Conservation (phyloP, 495 filamentous ascomycete species). For the Penicillium flavigenum region DNA sequence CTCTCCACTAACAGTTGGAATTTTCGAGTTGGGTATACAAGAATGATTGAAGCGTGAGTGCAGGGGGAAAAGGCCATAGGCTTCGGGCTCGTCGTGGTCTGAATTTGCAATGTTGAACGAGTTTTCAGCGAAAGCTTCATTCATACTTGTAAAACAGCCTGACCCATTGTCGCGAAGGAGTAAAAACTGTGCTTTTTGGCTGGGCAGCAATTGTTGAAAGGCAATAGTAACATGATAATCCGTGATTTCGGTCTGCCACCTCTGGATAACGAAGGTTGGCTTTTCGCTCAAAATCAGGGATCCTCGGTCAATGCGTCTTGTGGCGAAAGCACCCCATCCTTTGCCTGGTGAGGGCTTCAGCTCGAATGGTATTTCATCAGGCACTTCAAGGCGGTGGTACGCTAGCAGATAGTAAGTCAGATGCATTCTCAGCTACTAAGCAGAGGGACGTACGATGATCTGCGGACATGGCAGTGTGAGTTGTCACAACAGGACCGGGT, state of each 20-base stretch:
- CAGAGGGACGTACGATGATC: neutral
- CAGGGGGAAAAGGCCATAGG: neutral
- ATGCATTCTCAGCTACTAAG: neutral
- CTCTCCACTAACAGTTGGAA: neutral
- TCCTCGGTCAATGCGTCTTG: slow-evolving; percentile 1
- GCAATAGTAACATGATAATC: neutral
- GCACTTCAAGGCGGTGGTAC: neutral
- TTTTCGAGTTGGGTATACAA: neutral
- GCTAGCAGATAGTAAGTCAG: neutral
- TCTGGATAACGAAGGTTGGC: neutral
- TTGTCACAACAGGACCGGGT: neutral
- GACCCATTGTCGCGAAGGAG: neutral
- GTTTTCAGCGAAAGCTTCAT: neutral
- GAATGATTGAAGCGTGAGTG: neutral
- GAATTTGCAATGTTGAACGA: slow-evolving; percentile 3
- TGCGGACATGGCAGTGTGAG: neutral
- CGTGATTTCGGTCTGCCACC: neutral
- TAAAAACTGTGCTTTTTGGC: neutral
- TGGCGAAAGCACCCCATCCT: neutral
- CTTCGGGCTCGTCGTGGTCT: neutral
- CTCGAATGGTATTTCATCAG: neutral
- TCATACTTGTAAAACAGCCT: neutral
- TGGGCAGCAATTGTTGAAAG: neutral
- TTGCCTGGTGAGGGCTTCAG: neutral
- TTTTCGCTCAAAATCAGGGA: neutral